Conservation (phyloP, 768 basidiomycete species). For the Macrolepiota albuminosa region DNA sequence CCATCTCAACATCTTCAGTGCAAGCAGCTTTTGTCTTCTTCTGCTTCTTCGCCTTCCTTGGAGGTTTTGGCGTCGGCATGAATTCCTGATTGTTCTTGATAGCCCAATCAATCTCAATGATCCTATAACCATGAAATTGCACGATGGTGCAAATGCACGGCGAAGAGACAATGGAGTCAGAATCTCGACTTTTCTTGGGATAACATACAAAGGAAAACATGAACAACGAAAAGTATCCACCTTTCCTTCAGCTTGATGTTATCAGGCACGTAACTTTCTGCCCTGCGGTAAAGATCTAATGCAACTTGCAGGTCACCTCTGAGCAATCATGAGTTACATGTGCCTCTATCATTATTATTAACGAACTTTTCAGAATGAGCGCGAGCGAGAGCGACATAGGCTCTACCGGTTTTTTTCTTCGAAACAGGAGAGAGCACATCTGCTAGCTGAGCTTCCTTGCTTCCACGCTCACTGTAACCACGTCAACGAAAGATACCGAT, state of each 20-base stretch:
- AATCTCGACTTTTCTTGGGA: conserved; percentile 32
- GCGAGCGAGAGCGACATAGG: conserved; percentile 80
- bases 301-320: conserved; percentile 82
- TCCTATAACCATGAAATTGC: conserved; percentile 44
- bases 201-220: conserved; percentile 58
- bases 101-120: conserved; percentile 80
- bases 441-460: conserved; percentile 55
- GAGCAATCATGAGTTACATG: conserved; percentile 3
- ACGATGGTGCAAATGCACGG: conserved; percentile 10
- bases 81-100: conserved; percentile 59
- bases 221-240: conserved; percentile 72
- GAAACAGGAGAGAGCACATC: conserved; percentile 67
- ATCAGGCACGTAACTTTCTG: conserved; percentile 79
- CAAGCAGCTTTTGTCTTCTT: conserved; percentile 24
- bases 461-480: conserved; percentile 49
- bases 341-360: not conserved
- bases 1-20: conserved; percentile 24
- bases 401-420: conserved; percentile 77
- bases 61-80: conserved; percentile 52
- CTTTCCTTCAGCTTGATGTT: conserved; percentile 84
- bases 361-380: conserved; percentile 76
- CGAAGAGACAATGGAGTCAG: conserved; percentile 37
- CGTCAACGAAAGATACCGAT: not conserved
- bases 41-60: conserved; percentile 32
- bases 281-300: conserved; percentile 77